Base-by-base conservation (phyloP, 2,329 filamentous ascomycete species). In the Teratosphaeria zuluensis region DNA sequence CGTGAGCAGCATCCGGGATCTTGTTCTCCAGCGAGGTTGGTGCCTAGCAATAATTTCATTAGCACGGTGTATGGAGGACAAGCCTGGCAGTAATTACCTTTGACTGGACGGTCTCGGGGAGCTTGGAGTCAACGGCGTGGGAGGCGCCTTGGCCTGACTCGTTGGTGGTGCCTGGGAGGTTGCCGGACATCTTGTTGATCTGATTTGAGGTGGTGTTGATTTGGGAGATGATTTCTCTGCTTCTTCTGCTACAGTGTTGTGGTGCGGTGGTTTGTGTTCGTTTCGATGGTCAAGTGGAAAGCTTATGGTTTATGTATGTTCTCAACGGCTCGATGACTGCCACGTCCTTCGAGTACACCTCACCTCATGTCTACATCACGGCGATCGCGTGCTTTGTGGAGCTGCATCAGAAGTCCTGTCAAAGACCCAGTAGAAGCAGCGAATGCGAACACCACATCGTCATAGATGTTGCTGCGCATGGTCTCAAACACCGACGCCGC, bases 1-100 rank as follows among this genome's bases (percentile, higher is more conserved):
- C 68, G 63, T 76, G 74, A 14, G 74, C 68, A 7, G 64, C 61
- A 60, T 77, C 71, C 16, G 74, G 75, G 4, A 77, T 68, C 53
- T 67, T 65, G 63, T 76, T 68, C 63, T 76, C 75, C 32, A 76
- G 66, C 21, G 67, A 69, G 55, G 71, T 66, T 14, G 75, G 65
- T 52, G 64, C 67, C 64, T 66, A 48, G 5, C 33, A 6, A 14
- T 35, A 11, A 14, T 35, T 35, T 11, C 8, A 6, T 35, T 35
- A 14, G 33, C 33, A 14, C 14, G 8, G 6, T 7, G 6, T 9
- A 35, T 42, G 35, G 11, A 4, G 4, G 11, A 31, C 12, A 21
- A 55, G 51, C 5, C 16, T 9, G 28, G 2, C 8, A 31, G 3
- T 42, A 31, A 3, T 19, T 35, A 55, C 53, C 30, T 31, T 33